phyloP scores from a whole-genome alignment of 495 filamentous ascomycete genomes.

The Trichoderma reesei region DNA sequence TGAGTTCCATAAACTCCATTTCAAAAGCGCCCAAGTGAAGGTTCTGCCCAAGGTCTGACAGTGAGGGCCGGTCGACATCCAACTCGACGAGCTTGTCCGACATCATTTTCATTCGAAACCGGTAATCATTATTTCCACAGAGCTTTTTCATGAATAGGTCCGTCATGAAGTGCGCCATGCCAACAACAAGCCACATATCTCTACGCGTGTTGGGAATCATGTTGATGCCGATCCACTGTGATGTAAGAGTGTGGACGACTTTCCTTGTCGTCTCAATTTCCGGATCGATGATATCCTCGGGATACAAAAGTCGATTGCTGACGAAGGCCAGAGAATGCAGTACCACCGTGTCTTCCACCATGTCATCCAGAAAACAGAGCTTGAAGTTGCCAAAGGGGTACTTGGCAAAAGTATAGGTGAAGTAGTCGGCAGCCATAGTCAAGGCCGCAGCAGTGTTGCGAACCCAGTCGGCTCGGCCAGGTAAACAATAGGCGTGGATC shows the following conservation, averaged over 20 bases:
- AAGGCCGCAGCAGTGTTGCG: constrained; percentile 60
- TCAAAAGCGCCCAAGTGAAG: constrained; percentile 73
- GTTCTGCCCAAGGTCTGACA: constrained; percentile 67
- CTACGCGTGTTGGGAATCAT: constrained; percentile 67
- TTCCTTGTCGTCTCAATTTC: constrained; percentile 67
- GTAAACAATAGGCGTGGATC: constrained; percentile 83
- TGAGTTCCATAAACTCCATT: constrained; percentile 80
- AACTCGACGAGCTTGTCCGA: constrained; percentile 71
- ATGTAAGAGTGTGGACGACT: constrained; percentile 75
- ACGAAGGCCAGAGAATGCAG: constrained; percentile 80
- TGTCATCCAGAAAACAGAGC: constrained; percentile 87
- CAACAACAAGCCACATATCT: constrained; percentile 90
- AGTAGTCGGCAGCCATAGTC: constrained; percentile 65
- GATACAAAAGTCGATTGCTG: constrained; percentile 76
- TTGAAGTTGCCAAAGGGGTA: constrained; percentile 86
- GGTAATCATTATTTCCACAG: constrained; percentile 88
- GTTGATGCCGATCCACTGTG: constrained; percentile 86
- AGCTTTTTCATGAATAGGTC: constrained; percentile 81
- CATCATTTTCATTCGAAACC: constrained; percentile 80
- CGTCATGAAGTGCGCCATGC: constrained; percentile 86
- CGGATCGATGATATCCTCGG: constrained; percentile 69
- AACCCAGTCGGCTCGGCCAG: constrained; percentile 67
- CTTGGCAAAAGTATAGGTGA: constrained; percentile 71
- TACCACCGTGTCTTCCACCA: constrained; percentile 57
- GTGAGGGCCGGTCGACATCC: constrained; percentile 72